Percentiles rank a stretch among this genome's conserved stretches.
Conservation (phyloP, 129 eudicot genomes). For the Flaveria sonorensis region DNA sequence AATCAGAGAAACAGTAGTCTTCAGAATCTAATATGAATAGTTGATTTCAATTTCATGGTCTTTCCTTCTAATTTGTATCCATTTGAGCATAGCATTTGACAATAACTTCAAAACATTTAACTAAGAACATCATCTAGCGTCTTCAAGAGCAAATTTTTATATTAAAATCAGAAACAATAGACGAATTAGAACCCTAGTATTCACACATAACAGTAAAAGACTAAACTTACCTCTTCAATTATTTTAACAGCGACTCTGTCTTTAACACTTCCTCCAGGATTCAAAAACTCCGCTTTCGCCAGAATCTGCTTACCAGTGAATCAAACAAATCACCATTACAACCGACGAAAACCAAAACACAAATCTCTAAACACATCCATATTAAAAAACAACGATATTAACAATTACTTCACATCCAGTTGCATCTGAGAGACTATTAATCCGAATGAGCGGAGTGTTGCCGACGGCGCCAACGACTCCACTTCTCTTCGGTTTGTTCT, state of each 20-base stretch:
- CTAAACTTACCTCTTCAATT: constrained; percentile 69
- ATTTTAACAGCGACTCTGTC: constrained; percentile 94
- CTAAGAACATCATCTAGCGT: not conserved
- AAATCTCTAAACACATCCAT: not conserved
- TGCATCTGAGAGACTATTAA: constrained; percentile 86
- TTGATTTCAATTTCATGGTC: not conserved
- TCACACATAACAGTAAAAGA: not conserved
- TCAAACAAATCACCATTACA: not conserved
- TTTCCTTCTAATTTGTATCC: not conserved
- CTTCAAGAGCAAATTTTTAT: not conserved
- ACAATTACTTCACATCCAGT: constrained; percentile 82
- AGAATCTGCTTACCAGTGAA: constrained; percentile 56
- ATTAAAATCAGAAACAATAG: not conserved
- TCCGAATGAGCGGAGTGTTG: constrained; percentile 87
- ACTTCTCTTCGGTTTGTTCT: constrained; percentile 36
- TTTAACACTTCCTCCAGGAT: constrained; percentile 99
- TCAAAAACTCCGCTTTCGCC: constrained; percentile 91
- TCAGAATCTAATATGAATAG: not conserved
- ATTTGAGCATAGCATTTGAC: not conserved
- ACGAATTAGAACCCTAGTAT: constrained; percentile 7
- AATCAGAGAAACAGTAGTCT: not conserved
- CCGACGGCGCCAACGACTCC: constrained; percentile 84
- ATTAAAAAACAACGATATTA: not conserved
- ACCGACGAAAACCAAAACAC: not conserved
- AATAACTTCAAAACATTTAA: not conserved